These are phyloP conservation scores for Pichia occidentalis DNA, from an alignment of 805 yeast genomes.

Conservation along the genomic window DNA sequence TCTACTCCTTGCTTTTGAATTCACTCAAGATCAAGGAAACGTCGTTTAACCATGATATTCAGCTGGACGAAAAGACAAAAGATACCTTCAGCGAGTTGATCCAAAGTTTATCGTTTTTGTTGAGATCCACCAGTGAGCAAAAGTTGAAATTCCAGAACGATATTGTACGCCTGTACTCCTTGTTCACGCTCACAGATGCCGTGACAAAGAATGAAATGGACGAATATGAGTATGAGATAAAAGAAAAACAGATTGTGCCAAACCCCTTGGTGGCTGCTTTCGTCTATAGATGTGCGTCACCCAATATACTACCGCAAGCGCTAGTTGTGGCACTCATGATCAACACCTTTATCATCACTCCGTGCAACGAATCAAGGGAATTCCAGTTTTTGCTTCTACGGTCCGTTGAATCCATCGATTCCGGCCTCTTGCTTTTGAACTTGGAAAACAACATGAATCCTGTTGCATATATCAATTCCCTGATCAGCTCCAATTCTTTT, in stretches of 20 bases:
- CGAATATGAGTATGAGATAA: not conserved
- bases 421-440: conserved; percentile 13
- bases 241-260: conserved; percentile 1
- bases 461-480: conserved; percentile 10
- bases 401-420: conserved; percentile 18
- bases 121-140: conserved; percentile 5
- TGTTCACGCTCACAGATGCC: not conserved
- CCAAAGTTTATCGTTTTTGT: conserved; percentile 1
- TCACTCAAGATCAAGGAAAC: conserved; percentile 11
- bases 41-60: not conserved
- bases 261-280: conserved; percentile 12
- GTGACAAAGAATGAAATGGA: not conserved
- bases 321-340: conserved; percentile 16
- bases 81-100: conserved; percentile 1
- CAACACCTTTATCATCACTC: conserved; percentile 12
- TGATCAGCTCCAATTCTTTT: conserved; percentile 14
- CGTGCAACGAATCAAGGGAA: conserved; percentile 8
- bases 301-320: conserved; percentile 11
- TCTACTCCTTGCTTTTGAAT: conserved; percentile 18
- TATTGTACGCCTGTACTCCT: conserved; percentile 9
- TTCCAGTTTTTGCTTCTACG: conserved; percentile 22
- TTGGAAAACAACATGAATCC: conserved; percentile 14
- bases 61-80: not conserved
- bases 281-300: conserved; percentile 10
- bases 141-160: conserved; percentile 6